Conservation (phyloP, 352 stramenopile species). For the Pythium aristosporum region DNA sequence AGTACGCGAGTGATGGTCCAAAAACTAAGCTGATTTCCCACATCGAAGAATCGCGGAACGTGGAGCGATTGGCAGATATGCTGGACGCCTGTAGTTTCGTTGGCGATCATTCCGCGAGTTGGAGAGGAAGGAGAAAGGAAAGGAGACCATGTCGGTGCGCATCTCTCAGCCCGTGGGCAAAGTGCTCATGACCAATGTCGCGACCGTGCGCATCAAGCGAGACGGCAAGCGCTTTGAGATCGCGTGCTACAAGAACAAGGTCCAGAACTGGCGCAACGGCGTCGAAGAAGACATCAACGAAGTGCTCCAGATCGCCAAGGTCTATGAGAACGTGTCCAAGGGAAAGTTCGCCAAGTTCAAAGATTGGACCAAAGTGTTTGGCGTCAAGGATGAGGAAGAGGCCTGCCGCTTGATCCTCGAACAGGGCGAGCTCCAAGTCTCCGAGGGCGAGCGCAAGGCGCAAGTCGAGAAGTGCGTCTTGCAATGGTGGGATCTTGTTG, state of each 20-base stretch:
- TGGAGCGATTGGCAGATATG: slow-evolving; percentile 20
- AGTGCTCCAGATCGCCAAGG: slow-evolving; percentile 96
- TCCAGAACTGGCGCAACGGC: slow-evolving; percentile 97
- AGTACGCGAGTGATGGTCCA: slow-evolving; percentile 2
- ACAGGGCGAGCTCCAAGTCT: slow-evolving; percentile 97
- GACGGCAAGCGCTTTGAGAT: slow-evolving; percentile 98
- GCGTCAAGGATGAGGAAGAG: slow-evolving; percentile 89
- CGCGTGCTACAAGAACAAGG: slow-evolving; percentile 99
- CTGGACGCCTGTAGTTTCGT: background rate
- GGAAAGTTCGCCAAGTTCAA: slow-evolving; percentile 95
- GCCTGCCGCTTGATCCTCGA: slow-evolving; percentile 94
- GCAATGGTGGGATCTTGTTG: background rate
- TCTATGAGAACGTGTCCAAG: slow-evolving; percentile 98
- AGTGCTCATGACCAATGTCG: slow-evolving; percentile 96
- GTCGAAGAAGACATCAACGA: slow-evolving; percentile 98
- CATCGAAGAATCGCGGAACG: slow-evolving; percentile 1
- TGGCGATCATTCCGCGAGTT: background rate
- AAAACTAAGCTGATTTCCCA: slow-evolving; percentile 5
- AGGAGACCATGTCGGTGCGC: slow-evolving; percentile 27
- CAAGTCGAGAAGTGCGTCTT: slow-evolving; percentile 84
- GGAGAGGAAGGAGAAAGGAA: background rate
- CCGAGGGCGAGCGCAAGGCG: slow-evolving; percentile 93
- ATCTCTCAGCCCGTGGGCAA: slow-evolving; percentile 84
- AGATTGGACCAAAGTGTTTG: slow-evolving; percentile 94
- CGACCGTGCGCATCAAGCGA: slow-evolving; percentile 94